Evolutionary conservation across 305 asterid species (phyloP).

Genomic region (Ilex paraguariensis): DNA sequence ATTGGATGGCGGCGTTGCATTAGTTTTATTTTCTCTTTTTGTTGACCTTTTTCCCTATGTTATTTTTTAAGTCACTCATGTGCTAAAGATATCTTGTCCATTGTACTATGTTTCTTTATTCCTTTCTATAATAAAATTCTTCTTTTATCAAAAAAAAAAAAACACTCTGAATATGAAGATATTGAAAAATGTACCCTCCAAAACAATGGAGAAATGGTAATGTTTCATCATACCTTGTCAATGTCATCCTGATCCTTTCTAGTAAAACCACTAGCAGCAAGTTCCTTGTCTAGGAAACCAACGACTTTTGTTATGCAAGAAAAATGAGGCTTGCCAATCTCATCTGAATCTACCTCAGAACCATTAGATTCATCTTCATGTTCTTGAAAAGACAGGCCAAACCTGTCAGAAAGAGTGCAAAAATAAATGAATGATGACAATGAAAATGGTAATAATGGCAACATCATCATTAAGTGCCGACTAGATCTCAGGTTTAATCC

Average conservation of each 20-base stretch:
- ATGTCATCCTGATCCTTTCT: slow-evolving; percentile 71
- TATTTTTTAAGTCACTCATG: too few relatives aligned
- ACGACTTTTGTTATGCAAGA: slow-evolving; percentile 55
- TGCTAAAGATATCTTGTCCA: too few relatives aligned
- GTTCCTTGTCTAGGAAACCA: too few relatives aligned
- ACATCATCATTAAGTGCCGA: too few relatives aligned
- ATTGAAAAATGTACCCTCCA: background rate
- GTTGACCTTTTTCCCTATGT: too few relatives aligned
- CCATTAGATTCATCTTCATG: slow-evolving; percentile 40
- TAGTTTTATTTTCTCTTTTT: too few relatives aligned
- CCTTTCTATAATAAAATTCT: background rate
- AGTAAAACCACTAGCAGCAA: slow-evolving; percentile 95
- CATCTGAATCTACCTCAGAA: slow-evolving; percentile 46
- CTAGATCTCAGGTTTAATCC: too few relatives aligned
- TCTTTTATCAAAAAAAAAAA: background rate
- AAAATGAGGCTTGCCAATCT: slow-evolving; percentile 57
- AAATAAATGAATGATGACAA: too few relatives aligned
- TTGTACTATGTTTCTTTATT: too few relatives aligned
- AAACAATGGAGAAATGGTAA: background rate
- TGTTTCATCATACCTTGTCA: slow-evolving; percentile 55
- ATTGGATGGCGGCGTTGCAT: too few relatives aligned
- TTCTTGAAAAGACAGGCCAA: slow-evolving; percentile 53
- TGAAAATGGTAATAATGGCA: too few relatives aligned
- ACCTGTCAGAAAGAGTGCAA: slow-evolving; percentile 34
- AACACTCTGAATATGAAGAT: background rate